Evolutionary conservation across 164 flowering plant species (phyloP), one percentile per base, ranked within the genome.

Genomic region (Litsea cubeba): DNA sequence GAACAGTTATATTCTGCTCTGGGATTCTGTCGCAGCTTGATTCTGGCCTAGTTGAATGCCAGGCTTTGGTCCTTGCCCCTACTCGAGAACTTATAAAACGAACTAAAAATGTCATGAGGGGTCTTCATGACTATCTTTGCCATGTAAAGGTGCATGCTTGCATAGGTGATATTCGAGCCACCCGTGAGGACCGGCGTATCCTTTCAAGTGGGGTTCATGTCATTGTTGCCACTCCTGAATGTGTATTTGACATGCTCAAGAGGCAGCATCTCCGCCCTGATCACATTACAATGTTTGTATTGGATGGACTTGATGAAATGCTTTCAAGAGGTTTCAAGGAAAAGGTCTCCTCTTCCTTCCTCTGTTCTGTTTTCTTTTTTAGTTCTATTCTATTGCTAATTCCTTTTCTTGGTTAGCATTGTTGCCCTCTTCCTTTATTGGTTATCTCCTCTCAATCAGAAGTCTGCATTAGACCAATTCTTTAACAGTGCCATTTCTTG

Each of bases 301-400:
- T 92, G 78, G 97, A 92, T 81, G 97, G 90, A 81, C 94, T 94
- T 40, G 94, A 92, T 87, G 94, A 92, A 77, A 92, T 92, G 94
- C 97, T 92, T 72, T 90, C 97, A 11, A 80, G 91, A 28, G 97
- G 95, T 76, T 92, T 92, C 76, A 91, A 92, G 82, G 97, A 90
- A 78, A 95, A 92, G 97, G 95, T 90, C 32, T 66, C 51, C 32
- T 26, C 58, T 30, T 28, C 32, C 14, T 65, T 65, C 20, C 25
- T 62, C 10, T 62, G 3, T 62, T 62, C 30, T 28, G 30, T 28
- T 28, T 28, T 28, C 30, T 2, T 28, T 28, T 28, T 28, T 28
- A 2, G 0, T 28, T 28, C 30, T 28, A 0, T 28, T 28, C 4
- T 28, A 28, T 28, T 28, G 30, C 30, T 28, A 28, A 28, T 28